Base-by-base conservation (phyloP, 345 rosid genomes). In the Salix exigua region DNA sequence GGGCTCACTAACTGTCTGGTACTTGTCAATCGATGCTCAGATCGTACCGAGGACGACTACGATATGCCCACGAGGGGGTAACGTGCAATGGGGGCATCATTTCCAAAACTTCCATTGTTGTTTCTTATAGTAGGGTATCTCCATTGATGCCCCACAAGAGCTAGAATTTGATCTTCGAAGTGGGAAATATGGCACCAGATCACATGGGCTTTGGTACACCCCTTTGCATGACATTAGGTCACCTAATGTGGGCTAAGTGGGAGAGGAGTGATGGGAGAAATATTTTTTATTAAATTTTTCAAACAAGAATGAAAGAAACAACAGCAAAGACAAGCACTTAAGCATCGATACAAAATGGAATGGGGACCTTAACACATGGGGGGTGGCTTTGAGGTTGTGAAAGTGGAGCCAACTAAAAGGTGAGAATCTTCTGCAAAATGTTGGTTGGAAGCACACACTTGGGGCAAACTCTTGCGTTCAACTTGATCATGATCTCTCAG, bases 321-420 rank as follows among this genome's bases (percentile, higher is more conserved):
- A 87, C 80, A 82, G 83, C 84, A 86, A 85, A 85, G 89, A 85
- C 87, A 88, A 89, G 86, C 88, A 89, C 87, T 80, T 71, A 40
- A 53, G 81, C 82, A 84, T 85, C 78, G 76, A 68, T 75, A 82
- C 85, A 82, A 87, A 87, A 66, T 81, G 90, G 62, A 78, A 87
- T 85, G 87, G 93, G 90, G 91, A 88, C 97, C 90, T 88, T 71
- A 70, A 91, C 97, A 91, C 93, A 89, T 93, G 97, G 96, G 91
- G 75, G 81, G 84, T 78, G 81, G 77, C 69, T 75, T 75, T 83
- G 73, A 77, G 83, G 72, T 83, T 83, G 78, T 81, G 78, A 31
- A 46, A 53, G 89, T 85, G 91, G 93, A 89, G 84, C 92, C 93
- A 85, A 82, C 79, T 71, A 71, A 83, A 82, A 84, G 81, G 60